Evolutionary conservation across 352 stramenopile species (phyloP), one percentile per base, ranked within the genome.

Genomic region (Phytophthora ohioensis): DNA sequence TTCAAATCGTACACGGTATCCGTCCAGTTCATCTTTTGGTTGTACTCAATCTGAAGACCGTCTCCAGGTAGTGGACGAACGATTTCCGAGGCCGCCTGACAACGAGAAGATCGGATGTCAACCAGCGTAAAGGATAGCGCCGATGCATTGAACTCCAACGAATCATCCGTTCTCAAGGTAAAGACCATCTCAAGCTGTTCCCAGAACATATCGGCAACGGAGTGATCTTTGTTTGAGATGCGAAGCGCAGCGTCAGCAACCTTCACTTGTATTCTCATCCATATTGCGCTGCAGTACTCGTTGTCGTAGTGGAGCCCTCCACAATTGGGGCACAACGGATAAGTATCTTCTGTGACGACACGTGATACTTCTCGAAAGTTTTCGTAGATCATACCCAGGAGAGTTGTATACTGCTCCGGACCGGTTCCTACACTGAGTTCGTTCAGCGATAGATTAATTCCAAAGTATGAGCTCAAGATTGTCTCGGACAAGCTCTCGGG

Each of bases 381-480:
- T 51, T 97, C 90, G 54, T 90, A 95, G 31, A 95, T 93, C 54
- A 91, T 82, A n/a, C 85, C 88, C 35, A 95, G 66, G 8, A 95
- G 69, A 6, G 79, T 89, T 13, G 58, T 75, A 61, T 95, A 97
- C 63, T 95, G 87, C 32, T 91, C 78, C 15, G 74, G 65, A 0
- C 64, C 80, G 12, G 83, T 75, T 27, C 82, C 82, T 27, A 97
- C 71, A 55, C 84, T 95, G 31, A 95, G 68, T 54, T 97, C 90
- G 35, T 95, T 95, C 42, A 97, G 31, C 10, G 76, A 83, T 52
- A 97, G 52, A 63, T 80, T 87, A 48, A 96, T 54, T 8, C 78
- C 78, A 43, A 91, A 71, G 48, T 87, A 93, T 12, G 85, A 91
- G 71, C 85, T 94, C 9, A 91, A 46, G 21, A 51, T 67, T 27